Conservation (phyloP, 371 early-diverging fungal species). For the Apophysomyces variabilis region DNA sequence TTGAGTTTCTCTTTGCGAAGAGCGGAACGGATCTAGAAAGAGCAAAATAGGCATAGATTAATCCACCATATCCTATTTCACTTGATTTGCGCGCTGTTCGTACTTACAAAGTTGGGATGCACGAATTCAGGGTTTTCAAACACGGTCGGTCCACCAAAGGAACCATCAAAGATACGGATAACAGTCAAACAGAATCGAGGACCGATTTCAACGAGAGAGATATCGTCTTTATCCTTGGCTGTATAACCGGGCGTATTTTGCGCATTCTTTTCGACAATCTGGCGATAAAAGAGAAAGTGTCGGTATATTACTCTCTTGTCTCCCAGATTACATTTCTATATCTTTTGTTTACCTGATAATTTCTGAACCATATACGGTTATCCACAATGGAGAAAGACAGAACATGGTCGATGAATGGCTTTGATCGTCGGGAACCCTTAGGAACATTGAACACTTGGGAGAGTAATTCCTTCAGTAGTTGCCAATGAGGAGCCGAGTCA, state of each 20-base stretch:
- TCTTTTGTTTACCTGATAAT: constrained; percentile 79
- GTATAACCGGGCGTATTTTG: constrained; percentile 56
- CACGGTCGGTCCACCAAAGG: constrained; percentile 90
- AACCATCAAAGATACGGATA: constrained; percentile 93
- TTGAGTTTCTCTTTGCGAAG: constrained; percentile 57
- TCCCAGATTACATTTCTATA: neutral
- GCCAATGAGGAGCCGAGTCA: constrained; percentile 82
- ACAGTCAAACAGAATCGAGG: constrained; percentile 94
- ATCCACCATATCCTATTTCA: too few species aligned
- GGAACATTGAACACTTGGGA: constrained; percentile 92
- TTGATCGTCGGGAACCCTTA: constrained; percentile 84
- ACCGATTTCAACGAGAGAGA: constrained; percentile 94
- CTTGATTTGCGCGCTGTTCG: too few species aligned
- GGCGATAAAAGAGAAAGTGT: constrained; percentile 17
- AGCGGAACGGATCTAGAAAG: constrained; percentile 38
- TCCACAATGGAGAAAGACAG: constrained; percentile 90
- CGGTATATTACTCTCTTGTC: neutral
- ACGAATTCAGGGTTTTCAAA: constrained; percentile 91
- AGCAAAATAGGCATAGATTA: neutral
- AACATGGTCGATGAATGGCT: constrained; percentile 97
- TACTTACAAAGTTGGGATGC: constrained; percentile 71
- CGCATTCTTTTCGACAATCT: constrained; percentile 61
- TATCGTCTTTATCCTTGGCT: constrained; percentile 67
- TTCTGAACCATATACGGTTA: constrained; percentile 93
- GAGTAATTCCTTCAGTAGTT: constrained; percentile 89